Conservation (phyloP, 768 basidiomycete genomes). For the Ramaria sp. region DNA sequence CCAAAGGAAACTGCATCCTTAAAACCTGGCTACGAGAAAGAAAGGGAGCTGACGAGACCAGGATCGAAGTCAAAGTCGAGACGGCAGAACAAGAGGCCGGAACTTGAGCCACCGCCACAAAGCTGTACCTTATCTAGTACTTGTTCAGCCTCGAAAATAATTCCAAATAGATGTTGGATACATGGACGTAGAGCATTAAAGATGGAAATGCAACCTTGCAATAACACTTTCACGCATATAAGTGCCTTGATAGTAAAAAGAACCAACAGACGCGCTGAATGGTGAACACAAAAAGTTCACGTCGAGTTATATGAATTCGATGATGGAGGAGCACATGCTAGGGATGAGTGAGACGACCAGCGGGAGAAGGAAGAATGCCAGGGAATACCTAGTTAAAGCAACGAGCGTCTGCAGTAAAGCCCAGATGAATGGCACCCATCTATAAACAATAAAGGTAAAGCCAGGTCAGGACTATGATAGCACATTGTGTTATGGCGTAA, state of each 20-base stretch:
- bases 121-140: no score
- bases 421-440: constrained; percentile 10
- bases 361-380: neutral
- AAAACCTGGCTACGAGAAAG: constrained; percentile 25
- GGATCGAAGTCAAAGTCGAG: constrained; percentile 11
- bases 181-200: no score
- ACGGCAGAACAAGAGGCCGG: neutral
- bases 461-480: neutral
- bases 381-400: constrained; percentile 1
- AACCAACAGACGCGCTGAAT: no score
- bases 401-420: constrained; percentile 7
- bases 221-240: no score
- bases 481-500: no score
- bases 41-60: constrained; percentile 13
- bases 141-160: no score
- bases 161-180: no score
- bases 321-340: constrained; percentile 7
- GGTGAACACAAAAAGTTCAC: neutral
- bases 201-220: no score
- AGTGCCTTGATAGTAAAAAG: no score
- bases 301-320: constrained; percentile 4
- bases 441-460: neutral
- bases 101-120: neutral
- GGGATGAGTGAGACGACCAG: neutral
- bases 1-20: constrained; percentile 22